Evolutionary conservation across 345 rosid species (phyloP).

Genomic region (Bruguiera parviflora): DNA sequence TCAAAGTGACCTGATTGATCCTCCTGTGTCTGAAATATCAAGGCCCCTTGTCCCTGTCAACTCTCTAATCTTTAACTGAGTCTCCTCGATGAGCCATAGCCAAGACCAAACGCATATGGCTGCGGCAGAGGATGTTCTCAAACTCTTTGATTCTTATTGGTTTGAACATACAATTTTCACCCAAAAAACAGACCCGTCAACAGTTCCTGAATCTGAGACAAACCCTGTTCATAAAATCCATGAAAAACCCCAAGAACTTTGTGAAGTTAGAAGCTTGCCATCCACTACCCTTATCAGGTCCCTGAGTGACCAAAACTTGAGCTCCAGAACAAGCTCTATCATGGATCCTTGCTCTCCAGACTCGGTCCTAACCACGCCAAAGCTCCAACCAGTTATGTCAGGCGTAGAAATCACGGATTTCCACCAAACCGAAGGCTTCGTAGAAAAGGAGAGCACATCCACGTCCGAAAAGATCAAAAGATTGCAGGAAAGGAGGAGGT

Average conservation of each 20-base stretch:
- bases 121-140: slow-evolving; percentile 32
- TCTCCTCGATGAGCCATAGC: background rate
- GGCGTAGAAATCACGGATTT: slow-evolving; percentile 35
- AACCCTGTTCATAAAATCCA: slow-evolving; percentile 24
- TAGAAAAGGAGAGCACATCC: slow-evolving; percentile 11
- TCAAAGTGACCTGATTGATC: background rate
- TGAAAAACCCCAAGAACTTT: slow-evolving; percentile 9
- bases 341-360: slow-evolving; percentile 37
- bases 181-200: slow-evolving; percentile 7
- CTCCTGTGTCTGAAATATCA: background rate
- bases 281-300: slow-evolving; percentile 38
- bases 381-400: slow-evolving; percentile 33
- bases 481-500: slow-evolving; percentile 3
- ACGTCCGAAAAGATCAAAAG: background rate
- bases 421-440: background rate
- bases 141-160: slow-evolving; percentile 49
- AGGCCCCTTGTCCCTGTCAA: background rate
- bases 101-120: slow-evolving; percentile 23
- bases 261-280: slow-evolving; percentile 23
- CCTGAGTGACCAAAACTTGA: slow-evolving; percentile 44
- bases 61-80: background rate
- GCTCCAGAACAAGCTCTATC: slow-evolving; percentile 30
- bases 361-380: slow-evolving; percentile 40
- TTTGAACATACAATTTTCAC: slow-evolving; percentile 34
- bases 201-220: slow-evolving; percentile 4